Conservation (phyloP, 139 green algal genomes). For the Volvox africanus region DNA sequence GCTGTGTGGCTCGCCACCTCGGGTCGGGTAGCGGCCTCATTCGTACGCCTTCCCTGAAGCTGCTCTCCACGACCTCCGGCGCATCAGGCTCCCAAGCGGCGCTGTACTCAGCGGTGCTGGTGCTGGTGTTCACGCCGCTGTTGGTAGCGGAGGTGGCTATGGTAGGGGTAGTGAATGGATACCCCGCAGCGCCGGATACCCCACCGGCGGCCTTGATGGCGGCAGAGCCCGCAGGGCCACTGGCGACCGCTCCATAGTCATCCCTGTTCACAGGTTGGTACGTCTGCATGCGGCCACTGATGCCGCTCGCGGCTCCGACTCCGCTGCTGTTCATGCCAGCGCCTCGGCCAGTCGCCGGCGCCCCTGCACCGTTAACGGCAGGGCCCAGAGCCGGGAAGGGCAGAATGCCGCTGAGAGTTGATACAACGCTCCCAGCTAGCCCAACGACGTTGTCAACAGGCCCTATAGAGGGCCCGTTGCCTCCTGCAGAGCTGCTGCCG, state of each 20-base stretch:
- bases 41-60: background rate
- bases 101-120: background rate
- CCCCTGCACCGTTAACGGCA: background rate
- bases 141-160: background rate
- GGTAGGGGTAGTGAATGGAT: background rate
- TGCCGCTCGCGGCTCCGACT: background rate
- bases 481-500: background rate
- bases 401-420: background rate
- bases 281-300: background rate
- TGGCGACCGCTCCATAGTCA: background rate
- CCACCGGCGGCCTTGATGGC: background rate
- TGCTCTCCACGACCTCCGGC: background rate
- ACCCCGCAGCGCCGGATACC: no score
- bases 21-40: conserved; percentile 1
- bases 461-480: background rate
- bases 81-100: background rate
- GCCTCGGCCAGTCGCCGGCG: background rate
- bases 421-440: background rate
- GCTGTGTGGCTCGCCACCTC: background rate
- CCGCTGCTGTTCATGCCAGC: background rate
- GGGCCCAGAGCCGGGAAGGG: background rate
- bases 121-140: background rate
- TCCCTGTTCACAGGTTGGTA: background rate
- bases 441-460: background rate
- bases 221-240: background rate